Percentiles rank a stretch among this genome's conserved stretches.
Conservation (phyloP, 441 rosid genomes). For the Brassica hybrid region DNA sequence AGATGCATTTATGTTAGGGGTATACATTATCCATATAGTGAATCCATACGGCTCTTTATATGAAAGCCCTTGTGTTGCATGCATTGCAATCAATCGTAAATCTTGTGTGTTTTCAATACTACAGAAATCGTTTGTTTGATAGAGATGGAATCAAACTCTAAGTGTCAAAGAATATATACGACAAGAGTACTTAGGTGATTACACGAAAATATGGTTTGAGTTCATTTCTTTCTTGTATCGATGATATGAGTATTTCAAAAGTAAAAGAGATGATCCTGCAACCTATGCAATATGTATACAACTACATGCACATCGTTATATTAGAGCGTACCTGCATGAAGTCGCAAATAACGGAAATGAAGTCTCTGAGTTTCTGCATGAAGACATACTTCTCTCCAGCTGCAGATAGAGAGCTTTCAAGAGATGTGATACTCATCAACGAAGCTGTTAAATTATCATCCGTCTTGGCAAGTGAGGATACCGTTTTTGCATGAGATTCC, state of each 20-base stretch:
- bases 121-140: slow-evolving; percentile 11
- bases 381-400: slow-evolving; percentile 98
- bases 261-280: neutral
- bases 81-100: neutral
- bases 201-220: neutral
- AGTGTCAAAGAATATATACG: slow-evolving; percentile 18
- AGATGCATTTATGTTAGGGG: neutral
- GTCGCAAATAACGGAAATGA: slow-evolving; percentile 91
- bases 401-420: slow-evolving; percentile 76
- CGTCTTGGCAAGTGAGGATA: slow-evolving; percentile 64
- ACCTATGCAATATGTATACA: slow-evolving; percentile 15
- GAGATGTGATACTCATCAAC: slow-evolving; percentile 68
- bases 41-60: slow-evolving; percentile 10
- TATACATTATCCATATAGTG: neutral
- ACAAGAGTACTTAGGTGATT: slow-evolving; percentile 1
- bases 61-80: slow-evolving; percentile 9
- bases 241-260: neutral
- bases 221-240: neutral
- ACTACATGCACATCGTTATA: slow-evolving; percentile 2
- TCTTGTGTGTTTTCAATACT: slow-evolving; percentile 1
- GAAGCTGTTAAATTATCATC: slow-evolving; percentile 90
- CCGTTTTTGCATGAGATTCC: slow-evolving; percentile 85
- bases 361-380: slow-evolving; percentile 98
- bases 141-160: slow-evolving; percentile 12
- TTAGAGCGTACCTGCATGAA: slow-evolving; percentile 88